These are phyloP conservation scores for Malbranchea zuffiana DNA, from an alignment of 2,329 filamentous ascomycete genomes.

Conservation along the genomic window DNA sequence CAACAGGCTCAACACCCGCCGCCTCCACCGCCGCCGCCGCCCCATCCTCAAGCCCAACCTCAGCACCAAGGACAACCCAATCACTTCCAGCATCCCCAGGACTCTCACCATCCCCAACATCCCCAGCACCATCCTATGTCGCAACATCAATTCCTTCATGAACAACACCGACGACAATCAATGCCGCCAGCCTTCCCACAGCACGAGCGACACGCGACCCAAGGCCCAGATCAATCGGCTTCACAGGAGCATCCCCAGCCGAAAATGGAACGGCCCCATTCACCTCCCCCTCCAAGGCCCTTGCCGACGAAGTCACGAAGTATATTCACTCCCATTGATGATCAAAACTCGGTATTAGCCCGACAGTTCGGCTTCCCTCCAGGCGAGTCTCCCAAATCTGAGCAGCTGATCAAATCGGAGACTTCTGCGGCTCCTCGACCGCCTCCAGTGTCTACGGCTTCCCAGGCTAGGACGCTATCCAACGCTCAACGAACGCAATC, in stretches of 20 bases:
- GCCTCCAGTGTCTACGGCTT: slow-evolving; percentile 13
- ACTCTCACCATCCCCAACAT: slow-evolving; percentile 32
- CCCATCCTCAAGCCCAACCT: slow-evolving; percentile 16
- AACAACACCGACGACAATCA: slow-evolving; percentile 64
- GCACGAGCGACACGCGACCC: slow-evolving; percentile 44
- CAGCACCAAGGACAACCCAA: slow-evolving; percentile 28
- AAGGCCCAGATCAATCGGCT: slow-evolving; percentile 42
- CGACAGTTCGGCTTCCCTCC: slow-evolving; percentile 65
- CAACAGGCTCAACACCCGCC: slow-evolving; percentile 1
- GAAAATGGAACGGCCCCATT: slow-evolving; percentile 33
- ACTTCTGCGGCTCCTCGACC: slow-evolving; percentile 37
- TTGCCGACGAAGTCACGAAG: slow-evolving; percentile 63
- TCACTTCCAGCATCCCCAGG: slow-evolving; percentile 32
- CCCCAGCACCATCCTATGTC: slow-evolving; percentile 30
- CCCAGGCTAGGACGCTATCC: slow-evolving; percentile 40
- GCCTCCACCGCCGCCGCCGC: slow-evolving; percentile 6
- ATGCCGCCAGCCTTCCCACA: slow-evolving; percentile 59
- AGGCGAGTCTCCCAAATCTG: slow-evolving; percentile 36
- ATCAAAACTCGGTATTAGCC: slow-evolving; percentile 75
- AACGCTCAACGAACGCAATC: slow-evolving; percentile 41
- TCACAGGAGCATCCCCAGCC: slow-evolving; percentile 40
- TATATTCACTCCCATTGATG: slow-evolving; percentile 96
- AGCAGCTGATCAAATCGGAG: slow-evolving; percentile 31
- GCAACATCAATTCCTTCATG: slow-evolving; percentile 61
- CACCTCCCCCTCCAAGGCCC: slow-evolving; percentile 52